A percentile compares a stretch with the other conserved stretches of the same genome.
These are phyloP conservation scores for Solidago caesia DNA, from an alignment of 129 eudicot species.

Conservation along the genomic window DNA sequence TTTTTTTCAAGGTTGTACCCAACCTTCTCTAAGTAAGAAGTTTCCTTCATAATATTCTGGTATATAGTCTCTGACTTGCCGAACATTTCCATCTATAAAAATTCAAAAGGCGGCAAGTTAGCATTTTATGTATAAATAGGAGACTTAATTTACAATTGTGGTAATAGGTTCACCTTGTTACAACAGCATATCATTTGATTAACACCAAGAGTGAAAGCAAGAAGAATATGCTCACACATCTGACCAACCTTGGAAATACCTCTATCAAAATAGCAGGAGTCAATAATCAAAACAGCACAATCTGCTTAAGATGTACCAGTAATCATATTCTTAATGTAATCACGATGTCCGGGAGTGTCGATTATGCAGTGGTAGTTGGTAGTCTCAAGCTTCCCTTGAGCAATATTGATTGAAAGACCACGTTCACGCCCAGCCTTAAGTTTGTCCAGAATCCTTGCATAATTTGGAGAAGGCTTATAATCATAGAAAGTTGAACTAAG, in stretches of 20 bases:
- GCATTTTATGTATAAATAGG: too few species aligned
- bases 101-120: not conserved
- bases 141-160: not conserved
- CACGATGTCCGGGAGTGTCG: constrained; percentile 12
- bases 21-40: constrained; percentile 12
- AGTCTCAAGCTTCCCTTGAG: constrained; percentile 59
- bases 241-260: constrained; percentile 18
- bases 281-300: constrained; percentile 55
- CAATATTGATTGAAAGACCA: constrained; percentile 61
- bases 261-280: constrained; percentile 53
- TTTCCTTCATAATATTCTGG: not conserved
- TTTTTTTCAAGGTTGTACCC: constrained; percentile 13
- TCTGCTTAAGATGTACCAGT: constrained; percentile 66
- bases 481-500: too few species aligned
- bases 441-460: constrained; percentile 62
- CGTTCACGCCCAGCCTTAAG: constrained; percentile 69
- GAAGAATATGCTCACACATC: constrained; percentile 46
- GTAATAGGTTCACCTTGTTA: constrained; percentile 32
- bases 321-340: constrained; percentile 59
- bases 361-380: constrained; percentile 49
- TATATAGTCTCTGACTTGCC: not conserved
- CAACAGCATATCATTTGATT: constrained; percentile 59
- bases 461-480: constrained; percentile 54
- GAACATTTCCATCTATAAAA: constrained; percentile 4
- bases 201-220: constrained; percentile 66